Base-by-base conservation (phyloP, 2,329 filamentous ascomycete genomes). In the Chaetomiaceae sp. region DNA sequence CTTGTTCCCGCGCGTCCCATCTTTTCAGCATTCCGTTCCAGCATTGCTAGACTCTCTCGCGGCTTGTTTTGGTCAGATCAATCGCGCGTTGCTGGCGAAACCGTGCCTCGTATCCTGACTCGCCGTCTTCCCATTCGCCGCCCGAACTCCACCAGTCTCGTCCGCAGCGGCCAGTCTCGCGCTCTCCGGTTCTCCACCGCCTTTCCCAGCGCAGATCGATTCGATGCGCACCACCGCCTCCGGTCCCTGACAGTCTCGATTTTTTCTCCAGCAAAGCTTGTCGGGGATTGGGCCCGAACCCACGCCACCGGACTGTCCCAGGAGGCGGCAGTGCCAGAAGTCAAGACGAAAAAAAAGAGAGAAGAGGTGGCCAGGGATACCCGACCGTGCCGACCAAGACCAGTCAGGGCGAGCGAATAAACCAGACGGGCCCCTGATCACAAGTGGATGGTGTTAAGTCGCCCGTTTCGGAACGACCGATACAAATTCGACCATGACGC, bases 71-170 rank as follows among this genome's bases (percentile, higher is more conserved):
- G n/a, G n/a, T n/a, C n/a, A n/a, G n/a, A n/a, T n/a, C n/a, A n/a
- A n/a, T n/a, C n/a, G n/a, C 25, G 25, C 25, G 25, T 27, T 27
- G 25, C 25, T 27, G 25, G 25, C 25, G 25, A 27, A 10, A 27
- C 6, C 10, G 2, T 9, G 27, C n/a, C 17, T 39, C 12, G 23
- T 14, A 5, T 41, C 21, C 45, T 48, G 45, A 53, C 43, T 54
- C 43, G 51, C 33, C 20, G n/a, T 35, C 13, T 14, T 47, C 25
- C 21, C 33, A 50, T 54, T 54, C 53, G 53, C 48, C 48, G 37
- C 48, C n/a, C 34, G 34, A 16, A 42, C 25, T 43, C 48, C 40
- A 48, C 48, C 37, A 17, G 16, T 25, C 21, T 34, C 19, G 34
- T 33, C 8, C 42, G 34, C 25, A 34, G 27, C 30, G 23, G 9